Base-by-base conservation (phyloP, 164 flowering plant genomes). In the Kingdonia uniflora region DNA sequence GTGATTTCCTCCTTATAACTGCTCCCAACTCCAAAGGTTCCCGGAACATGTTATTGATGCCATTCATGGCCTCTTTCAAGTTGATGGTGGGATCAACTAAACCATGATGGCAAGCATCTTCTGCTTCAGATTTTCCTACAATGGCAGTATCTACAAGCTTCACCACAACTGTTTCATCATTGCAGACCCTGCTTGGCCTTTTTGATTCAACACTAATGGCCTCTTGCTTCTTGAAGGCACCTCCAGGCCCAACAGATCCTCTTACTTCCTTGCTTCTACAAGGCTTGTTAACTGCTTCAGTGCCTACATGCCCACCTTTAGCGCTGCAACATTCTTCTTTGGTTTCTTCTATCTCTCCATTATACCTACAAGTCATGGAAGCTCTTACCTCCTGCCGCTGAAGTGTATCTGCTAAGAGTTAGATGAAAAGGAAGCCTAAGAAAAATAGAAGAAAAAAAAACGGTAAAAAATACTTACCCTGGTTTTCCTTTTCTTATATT, bases 41-140 rank as follows among this genome's bases (percentile, higher is more conserved):
- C 51, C 70, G 64, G 67, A 92, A 92, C 99, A 92, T 92, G 80
- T 58, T 74, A 49, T 88, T 82, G 37, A 92, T 86, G 17, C 72
- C 91, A 69, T 79, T 72, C 81, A 84, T 81, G 46, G 95, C 99
- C 65, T n/a, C n/a, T n/a, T n/a, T n/a, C n/a, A n/a, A n/a, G n/a
- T n/a, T n/a, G n/a, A n/a, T n/a, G n/a, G n/a, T 88, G 45, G 97
- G 99, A 46, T 92, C 99, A 49, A 92, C 89, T 46, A 92, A 67
- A 42, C 99, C 99, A 67, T 86, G 99, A 68, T 92, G 99, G 54
- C 91, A 81, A 44, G 89, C 84, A 77, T 83, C 80, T 73, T 89
- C 97, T 35, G 87, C 74, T 67, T 75, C 80, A 52, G 89, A 76
- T 56, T 76, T 81, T 42, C 90, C 91, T 58, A 76, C 80, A 51